Evolutionary conservation across 139 green algal genomes (phyloP).

Genomic region (Chlorokybus atmophyticus): DNA sequence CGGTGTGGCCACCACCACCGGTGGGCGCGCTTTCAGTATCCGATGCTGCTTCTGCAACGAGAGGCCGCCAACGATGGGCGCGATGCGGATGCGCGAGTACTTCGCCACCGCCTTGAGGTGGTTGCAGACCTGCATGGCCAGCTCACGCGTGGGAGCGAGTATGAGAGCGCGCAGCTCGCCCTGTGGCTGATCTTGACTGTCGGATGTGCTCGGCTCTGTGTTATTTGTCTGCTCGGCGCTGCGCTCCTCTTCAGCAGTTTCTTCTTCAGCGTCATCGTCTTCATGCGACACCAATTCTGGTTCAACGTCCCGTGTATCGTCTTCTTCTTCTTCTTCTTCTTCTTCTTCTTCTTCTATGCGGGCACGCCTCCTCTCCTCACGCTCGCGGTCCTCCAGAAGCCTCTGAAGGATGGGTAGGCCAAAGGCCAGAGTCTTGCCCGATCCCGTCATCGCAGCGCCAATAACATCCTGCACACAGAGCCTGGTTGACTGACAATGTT

Average conservation of each 20-base stretch:
- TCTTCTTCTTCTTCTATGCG: neutral
- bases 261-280: too few relatives aligned
- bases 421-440: constrained; percentile 91
- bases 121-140: constrained; percentile 74
- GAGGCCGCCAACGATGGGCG: constrained; percentile 83
- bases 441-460: constrained; percentile 83
- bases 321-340: constrained; percentile 3
- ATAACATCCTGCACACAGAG: constrained; percentile 55
- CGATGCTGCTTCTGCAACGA: constrained; percentile 73
- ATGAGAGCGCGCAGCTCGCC: constrained; percentile 69
- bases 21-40: constrained; percentile 46
- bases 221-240: neutral
- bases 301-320: too few relatives aligned
- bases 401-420: constrained; percentile 78
- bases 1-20: constrained; percentile 82
- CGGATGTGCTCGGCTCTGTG: neutral
- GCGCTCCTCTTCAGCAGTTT: neutral
- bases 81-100: constrained; percentile 46
- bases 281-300: too few relatives aligned
- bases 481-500: neutral
- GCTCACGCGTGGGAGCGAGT: constrained; percentile 79
- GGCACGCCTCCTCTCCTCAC: neutral
- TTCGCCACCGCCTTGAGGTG: constrained; percentile 51
- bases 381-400: constrained; percentile 29
- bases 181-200: too few relatives aligned